A percentile compares a stretch with the other conserved stretches of the same genome.
phyloP scores from a whole-genome alignment of 1,139 yeast genomes.

The Pneumocystis carinii region DNA sequence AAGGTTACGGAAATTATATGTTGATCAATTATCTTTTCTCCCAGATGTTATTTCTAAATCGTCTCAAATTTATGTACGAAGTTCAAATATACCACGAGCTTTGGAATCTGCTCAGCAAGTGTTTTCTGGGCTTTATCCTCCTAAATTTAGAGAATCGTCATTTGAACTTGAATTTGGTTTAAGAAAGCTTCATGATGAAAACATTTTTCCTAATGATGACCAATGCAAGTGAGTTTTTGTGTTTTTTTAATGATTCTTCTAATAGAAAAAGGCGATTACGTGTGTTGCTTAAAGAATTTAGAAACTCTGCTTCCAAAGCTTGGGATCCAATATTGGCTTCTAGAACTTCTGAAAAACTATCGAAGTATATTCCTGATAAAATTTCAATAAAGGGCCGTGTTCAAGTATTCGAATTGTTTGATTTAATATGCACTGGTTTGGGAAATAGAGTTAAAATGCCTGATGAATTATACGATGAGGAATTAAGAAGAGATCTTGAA shows the following conservation, averaged over 20 bases:
- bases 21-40: conserved; percentile 13
- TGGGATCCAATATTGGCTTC: conserved; percentile 17
- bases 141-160: conserved; percentile 9
- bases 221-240: conserved; percentile 15
- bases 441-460: conserved; percentile 16
- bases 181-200: conserved; percentile 16
- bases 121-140: conserved; percentile 16
- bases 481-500: conserved; percentile 11
- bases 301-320: conserved; percentile 14
- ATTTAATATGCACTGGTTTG: conserved; percentile 15
- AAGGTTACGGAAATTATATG: conserved; percentile 15
- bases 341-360: conserved; percentile 12
- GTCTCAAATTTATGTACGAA: conserved; percentile 13
- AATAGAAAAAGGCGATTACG: not conserved
- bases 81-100: conserved; percentile 16
- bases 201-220: conserved; percentile 17
- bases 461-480: conserved; percentile 11
- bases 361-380: conserved; percentile 13
- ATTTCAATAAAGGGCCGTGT: conserved; percentile 17
- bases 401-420: conserved; percentile 16
- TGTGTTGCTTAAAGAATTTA: conserved; percentile 10
- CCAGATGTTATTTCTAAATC: conserved; percentile 11
- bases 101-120: conserved; percentile 16
- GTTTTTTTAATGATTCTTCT: conserved; percentile 6
- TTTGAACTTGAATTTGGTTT: conserved; percentile 12